Evolutionary conservation across 352 stramenopile genomes (phyloP), one percentile per base, ranked within the genome.

Genomic region (Blastocystis sp.): DNA sequence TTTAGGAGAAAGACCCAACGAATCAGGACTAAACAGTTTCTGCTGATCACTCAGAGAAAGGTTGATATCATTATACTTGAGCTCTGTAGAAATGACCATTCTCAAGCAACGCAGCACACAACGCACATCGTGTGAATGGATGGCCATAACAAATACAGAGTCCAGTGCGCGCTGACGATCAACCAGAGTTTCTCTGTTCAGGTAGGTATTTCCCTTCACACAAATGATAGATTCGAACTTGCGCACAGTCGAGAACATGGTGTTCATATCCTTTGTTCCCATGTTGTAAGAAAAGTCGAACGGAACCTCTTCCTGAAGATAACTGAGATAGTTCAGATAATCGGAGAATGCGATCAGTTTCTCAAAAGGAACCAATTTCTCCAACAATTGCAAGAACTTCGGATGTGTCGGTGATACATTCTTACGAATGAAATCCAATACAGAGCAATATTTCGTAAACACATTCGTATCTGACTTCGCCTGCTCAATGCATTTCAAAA

Each of bases 1-100:
- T n/a, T 62, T 34, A 53, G 92, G 92, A 37, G 78, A 76, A 24
- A 99, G 91, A 87, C 94, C 95, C 96, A 96, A 99, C 92, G 97
- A 93, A 92, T 99, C 98, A 39, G 99, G 93, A 50, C 96, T 41
- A 55, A 85, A 69, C 9, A n/a, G 24, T 2, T 50, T 50, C n/a
- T 3, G 2, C 24, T 7, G 26, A 9, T 37, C 16, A 11, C 6
- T 24, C 30, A 66, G n/a, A 30, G 53, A 37, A 16, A 85, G 16
- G 24, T 8, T n/a, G 50, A 85, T 66, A 30, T 85, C 73, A 45
- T 18, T 68, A 55, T 69, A 85, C 73, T 85, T 85, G 4, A 47
- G n/a, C 39, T 85, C 73, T n/a, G 53, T 85, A 11, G 34, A 43
- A 16, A 55, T 47, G n/a, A 66, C 53, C 47, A 85, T 39, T 20